Conservation (phyloP, 805 yeast genomes). For the Candida ortonii region DNA sequence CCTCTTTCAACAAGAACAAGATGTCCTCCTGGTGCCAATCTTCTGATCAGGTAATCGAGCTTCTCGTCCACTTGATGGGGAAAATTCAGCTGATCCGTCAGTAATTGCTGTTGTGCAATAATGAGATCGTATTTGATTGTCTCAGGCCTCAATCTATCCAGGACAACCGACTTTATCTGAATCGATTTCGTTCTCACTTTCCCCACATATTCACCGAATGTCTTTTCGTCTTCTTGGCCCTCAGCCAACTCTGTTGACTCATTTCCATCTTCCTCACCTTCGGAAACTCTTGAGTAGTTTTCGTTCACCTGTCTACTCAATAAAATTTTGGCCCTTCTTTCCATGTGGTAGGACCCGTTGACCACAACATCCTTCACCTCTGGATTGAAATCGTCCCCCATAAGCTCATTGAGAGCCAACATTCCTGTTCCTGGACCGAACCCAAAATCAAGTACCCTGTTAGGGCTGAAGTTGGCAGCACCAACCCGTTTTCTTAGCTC, state of each 20-base stretch:
- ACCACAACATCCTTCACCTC: slow-evolving; percentile 67
- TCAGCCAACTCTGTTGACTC: slow-evolving; percentile 5
- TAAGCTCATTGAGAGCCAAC: slow-evolving; percentile 78
- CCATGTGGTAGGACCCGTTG: slow-evolving; percentile 70
- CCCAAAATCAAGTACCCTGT: slow-evolving; percentile 71
- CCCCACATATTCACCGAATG: slow-evolving; percentile 38
- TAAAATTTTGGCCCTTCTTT: slow-evolving; percentile 71
- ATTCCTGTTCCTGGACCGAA: slow-evolving; percentile 93
- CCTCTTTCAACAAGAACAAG: slow-evolving; percentile 84
- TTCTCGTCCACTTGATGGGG: slow-evolving; percentile 73
- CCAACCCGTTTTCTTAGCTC: slow-evolving; percentile 64
- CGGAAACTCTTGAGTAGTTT: slow-evolving; percentile 25
- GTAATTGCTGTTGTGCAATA: slow-evolving; percentile 75
- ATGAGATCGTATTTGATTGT: slow-evolving; percentile 70
- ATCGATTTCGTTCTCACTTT: slow-evolving; percentile 57
- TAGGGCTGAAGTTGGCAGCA: slow-evolving; percentile 53
- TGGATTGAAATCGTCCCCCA: slow-evolving; percentile 65
- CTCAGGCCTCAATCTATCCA: slow-evolving; percentile 48
- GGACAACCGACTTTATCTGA: slow-evolving; percentile 51
- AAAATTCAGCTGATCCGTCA: slow-evolving; percentile 55
- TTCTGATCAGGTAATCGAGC: slow-evolving; percentile 53
- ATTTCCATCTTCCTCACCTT: slow-evolving; percentile 36
- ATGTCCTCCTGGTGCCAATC: slow-evolving; percentile 76
- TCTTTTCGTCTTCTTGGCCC: slow-evolving; percentile 6
- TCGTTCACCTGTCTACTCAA: slow-evolving; percentile 68